phyloP scores from a whole-genome alignment of 1,284 basidiomycete genomes.

The Xanthoconium separans region DNA sequence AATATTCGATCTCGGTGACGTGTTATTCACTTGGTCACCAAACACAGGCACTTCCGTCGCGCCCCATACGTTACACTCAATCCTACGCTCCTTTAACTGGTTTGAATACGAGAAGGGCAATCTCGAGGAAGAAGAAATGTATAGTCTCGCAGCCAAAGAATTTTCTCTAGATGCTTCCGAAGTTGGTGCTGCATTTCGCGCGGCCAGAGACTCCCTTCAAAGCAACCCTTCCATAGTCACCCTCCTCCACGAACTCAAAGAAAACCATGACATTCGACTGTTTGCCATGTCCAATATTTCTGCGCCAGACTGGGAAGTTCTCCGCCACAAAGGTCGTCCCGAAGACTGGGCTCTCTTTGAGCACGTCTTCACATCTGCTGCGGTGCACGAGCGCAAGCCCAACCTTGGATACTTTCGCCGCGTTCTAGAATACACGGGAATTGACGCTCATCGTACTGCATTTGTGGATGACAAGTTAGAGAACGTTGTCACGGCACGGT shows the following conservation, averaged over 20 bases:
- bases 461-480: constrained; percentile 25
- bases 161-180: constrained; percentile 21
- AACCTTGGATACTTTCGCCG: constrained; percentile 23
- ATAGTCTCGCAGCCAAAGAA: constrained; percentile 7
- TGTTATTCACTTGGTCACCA: constrained; percentile 26
- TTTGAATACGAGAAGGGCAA: constrained; percentile 28
- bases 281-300: constrained; percentile 29
- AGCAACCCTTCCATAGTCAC: constrained; percentile 14
- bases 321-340: constrained; percentile 8
- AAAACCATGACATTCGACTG: constrained; percentile 3
- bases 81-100: constrained; percentile 20
- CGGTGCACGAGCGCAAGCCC: constrained; percentile 21
- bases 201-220: constrained; percentile 13
- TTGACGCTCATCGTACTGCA: constrained; percentile 21
- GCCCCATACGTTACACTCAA: constrained; percentile 9
- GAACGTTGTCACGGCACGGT: constrained; percentile 22
- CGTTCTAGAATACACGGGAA: constrained; percentile 18
- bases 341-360: constrained; percentile 29
- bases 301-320: constrained; percentile 22
- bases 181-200: constrained; percentile 9
- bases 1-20: constrained; percentile 25
- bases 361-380: constrained; percentile 21
- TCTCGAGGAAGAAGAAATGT: constrained; percentile 16
- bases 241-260: constrained; percentile 18
- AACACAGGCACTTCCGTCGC: constrained; percentile 18